Conservation (phyloP, 2,329 filamentous ascomycete genomes). For the Escovopsis sp. region DNA sequence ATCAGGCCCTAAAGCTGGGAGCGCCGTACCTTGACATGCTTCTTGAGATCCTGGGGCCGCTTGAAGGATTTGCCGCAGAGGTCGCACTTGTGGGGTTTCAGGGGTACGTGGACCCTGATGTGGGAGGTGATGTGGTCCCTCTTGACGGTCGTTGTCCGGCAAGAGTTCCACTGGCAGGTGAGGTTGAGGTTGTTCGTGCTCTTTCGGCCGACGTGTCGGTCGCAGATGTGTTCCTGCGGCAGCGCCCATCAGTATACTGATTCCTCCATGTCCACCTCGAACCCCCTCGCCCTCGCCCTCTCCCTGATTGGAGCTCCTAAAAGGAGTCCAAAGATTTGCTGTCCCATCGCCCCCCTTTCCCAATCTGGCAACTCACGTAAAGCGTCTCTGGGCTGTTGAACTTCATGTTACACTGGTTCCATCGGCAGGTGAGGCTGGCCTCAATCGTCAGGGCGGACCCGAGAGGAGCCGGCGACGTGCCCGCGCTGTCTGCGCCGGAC, state of each 20-base stretch:
- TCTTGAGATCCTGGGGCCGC: slow-evolving; percentile 96
- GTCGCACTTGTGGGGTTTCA: slow-evolving; percentile 98
- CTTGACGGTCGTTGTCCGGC: slow-evolving; percentile 93
- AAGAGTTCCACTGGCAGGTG: slow-evolving; percentile 94
- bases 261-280: not conserved
- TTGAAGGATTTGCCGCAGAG: slow-evolving; percentile 99
- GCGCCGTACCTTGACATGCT: slow-evolving; percentile 69
- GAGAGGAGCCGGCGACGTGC: slow-evolving; percentile 1
- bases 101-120: slow-evolving; percentile 93
- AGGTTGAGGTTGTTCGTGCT: slow-evolving; percentile 97
- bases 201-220: slow-evolving; percentile 95
- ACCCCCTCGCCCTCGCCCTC: too few relatives aligned
- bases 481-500: slow-evolving; percentile 14
- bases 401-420: slow-evolving; percentile 43
- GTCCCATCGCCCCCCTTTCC: not conserved
- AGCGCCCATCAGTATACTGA: not conserved
- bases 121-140: slow-evolving; percentile 98
- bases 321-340: too few relatives aligned
- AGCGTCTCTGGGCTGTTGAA: slow-evolving; percentile 42
- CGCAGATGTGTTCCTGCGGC: slow-evolving; percentile 83
- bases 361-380: slow-evolving; percentile 32
- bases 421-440: slow-evolving; percentile 36
- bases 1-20: too few relatives aligned
- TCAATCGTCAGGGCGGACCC: not conserved
- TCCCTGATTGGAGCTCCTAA: too few relatives aligned